Evolutionary conservation across 2,329 filamentous ascomycete species (phyloP).

Genomic region (Trichophyton schoenleinii): DNA sequence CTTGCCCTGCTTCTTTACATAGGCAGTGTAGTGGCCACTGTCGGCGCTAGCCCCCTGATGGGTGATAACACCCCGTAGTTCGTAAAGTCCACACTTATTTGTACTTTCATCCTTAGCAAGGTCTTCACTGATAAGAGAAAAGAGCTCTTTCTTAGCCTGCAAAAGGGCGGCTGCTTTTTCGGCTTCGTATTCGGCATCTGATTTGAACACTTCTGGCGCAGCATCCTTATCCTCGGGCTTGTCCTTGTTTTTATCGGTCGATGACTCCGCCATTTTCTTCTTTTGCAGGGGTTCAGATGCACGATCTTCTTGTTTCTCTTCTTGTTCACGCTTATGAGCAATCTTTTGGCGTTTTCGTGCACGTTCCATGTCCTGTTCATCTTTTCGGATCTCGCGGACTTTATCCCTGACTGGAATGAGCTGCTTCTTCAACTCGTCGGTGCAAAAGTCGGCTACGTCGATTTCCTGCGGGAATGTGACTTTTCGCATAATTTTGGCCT

Average conservation of each 20-base stretch:
- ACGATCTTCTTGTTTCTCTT: constrained; percentile 28
- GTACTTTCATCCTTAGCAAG: constrained; percentile 65
- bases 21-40: constrained; percentile 95
- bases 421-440: constrained; percentile 69
- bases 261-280: constrained; percentile 38
- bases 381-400: constrained; percentile 87
- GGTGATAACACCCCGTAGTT: constrained; percentile 84
- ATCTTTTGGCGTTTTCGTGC: constrained; percentile 84
- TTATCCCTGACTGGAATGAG: constrained; percentile 90
- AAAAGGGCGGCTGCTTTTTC: constrained; percentile 66
- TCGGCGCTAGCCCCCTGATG: constrained; percentile 95
- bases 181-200: constrained; percentile 80
- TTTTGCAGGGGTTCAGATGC: constrained; percentile 33
- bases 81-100: constrained; percentile 90
- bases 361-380: constrained; percentile 84
- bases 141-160: constrained; percentile 75
- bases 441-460: constrained; percentile 89
- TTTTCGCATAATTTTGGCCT: constrained; percentile 99
- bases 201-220: constrained; percentile 71
- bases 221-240: constrained; percentile 57
- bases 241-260: constrained; percentile 43
- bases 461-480: constrained; percentile 91
- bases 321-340: constrained; percentile 44
- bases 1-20: constrained; percentile 77
- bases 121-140: constrained; percentile 61